A percentile compares a stretch with the other conserved stretches of the same genome.
phyloP scores from a whole-genome alignment of 352 stramenopile genomes.

The Elongisporangium anandrum region DNA sequence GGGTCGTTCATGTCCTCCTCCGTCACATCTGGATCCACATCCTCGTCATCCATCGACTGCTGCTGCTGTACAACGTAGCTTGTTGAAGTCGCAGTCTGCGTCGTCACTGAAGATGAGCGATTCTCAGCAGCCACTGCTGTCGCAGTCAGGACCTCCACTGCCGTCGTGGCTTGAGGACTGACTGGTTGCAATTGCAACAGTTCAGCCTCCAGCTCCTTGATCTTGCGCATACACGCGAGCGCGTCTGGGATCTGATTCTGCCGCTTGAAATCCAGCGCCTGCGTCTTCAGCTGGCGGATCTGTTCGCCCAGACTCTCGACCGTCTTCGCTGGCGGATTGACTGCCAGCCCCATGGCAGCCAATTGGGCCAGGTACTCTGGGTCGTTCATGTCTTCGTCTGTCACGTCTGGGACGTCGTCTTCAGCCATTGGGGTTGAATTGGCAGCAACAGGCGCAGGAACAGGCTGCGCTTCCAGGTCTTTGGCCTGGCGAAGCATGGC shows the following conservation, averaged over 20 bases:
- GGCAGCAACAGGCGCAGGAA: neutral
- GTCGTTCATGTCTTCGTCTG: constrained; percentile 74
- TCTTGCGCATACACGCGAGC: constrained; percentile 46
- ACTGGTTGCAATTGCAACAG: constrained; percentile 9
- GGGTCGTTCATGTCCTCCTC: constrained; percentile 59
- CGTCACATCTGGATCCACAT: constrained; percentile 43
- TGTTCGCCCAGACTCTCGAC: constrained; percentile 31
- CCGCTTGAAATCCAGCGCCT: constrained; percentile 51
- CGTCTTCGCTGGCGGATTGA: constrained; percentile 6
- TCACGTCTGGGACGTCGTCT: constrained; percentile 51
- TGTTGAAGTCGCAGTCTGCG: neutral
- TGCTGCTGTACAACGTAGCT: neutral
- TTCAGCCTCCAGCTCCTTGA: constrained; percentile 51
- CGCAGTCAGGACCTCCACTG: neutral
- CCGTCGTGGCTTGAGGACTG: neutral
- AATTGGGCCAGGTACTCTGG: constrained; percentile 65
- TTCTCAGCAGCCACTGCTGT: constrained; percentile 2
- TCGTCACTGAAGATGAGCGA: neutral
- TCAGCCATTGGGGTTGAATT: constrained; percentile 1
- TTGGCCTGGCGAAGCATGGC: constrained; percentile 60
- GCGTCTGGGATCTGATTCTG: constrained; percentile 51
- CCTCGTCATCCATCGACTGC: constrained; percentile 9
- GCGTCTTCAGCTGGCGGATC: constrained; percentile 42
- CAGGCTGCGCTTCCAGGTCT: constrained; percentile 29
- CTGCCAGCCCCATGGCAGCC: constrained; percentile 33